Percentiles rank a stretch among this genome's conserved stretches.
Evolutionary conservation across 169 alveolate genomes (phyloP).

Genomic region (Plasmodium vinckei): DNA sequence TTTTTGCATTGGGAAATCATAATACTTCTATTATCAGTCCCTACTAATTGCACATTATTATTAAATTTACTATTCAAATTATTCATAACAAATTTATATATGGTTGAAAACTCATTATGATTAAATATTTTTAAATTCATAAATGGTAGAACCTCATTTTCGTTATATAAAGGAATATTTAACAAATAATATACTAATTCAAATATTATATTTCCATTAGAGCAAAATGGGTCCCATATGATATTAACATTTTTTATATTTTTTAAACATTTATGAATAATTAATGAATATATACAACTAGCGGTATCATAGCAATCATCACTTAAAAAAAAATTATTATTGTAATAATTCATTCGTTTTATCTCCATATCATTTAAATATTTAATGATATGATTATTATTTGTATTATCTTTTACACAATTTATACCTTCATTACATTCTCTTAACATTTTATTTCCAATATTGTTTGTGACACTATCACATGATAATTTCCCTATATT

Average conservation of each 20-base stretch:
- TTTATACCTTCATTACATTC: neutral
- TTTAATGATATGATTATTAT: constrained; percentile 3
- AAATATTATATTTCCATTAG: constrained; percentile 56
- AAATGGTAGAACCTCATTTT: constrained; percentile 58
- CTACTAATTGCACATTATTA: constrained; percentile 33
- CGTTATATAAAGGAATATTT: constrained; percentile 39
- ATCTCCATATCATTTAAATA: constrained; percentile 50
- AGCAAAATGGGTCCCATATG: constrained; percentile 73
- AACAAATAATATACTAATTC: constrained; percentile 32
- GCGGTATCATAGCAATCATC: constrained; percentile 72
- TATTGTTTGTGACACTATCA: neutral
- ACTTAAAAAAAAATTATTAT: constrained; percentile 62
- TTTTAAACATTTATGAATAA: constrained; percentile 41
- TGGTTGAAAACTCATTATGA: constrained; percentile 24
- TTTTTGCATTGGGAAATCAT: constrained; percentile 67
- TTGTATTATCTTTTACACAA: neutral
- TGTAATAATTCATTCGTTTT: constrained; percentile 51
- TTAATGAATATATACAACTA: constrained; percentile 55
- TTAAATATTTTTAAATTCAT: constrained; percentile 71
- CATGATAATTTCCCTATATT: neutral
- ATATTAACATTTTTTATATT: constrained; percentile 39
- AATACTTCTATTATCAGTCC: constrained; percentile 57
- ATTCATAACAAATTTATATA: constrained; percentile 16
- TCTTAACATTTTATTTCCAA: neutral
- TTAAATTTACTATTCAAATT: constrained; percentile 1